Evolutionary conservation across 2,329 filamentous ascomycete genomes (phyloP).

Genomic region (Botrytis cinerea): DNA sequence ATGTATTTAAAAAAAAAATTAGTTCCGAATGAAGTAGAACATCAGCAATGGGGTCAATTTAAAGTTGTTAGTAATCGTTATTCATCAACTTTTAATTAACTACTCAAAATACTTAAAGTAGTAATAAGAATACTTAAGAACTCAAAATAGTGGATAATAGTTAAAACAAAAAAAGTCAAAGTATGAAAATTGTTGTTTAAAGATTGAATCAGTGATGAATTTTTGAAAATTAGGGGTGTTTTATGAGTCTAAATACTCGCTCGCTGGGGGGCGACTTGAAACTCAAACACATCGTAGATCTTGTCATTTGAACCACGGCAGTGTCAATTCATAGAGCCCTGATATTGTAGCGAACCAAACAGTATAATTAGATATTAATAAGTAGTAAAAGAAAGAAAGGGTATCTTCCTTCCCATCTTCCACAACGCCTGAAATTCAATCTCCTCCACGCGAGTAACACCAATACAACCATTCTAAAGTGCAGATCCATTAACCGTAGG

Average conservation of each 20-base stretch:
- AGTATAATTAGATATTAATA: neutral
- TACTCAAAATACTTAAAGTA: neutral
- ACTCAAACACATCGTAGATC: neutral
- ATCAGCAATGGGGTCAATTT: neutral
- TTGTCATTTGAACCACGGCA: neutral
- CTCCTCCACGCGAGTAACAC: neutral
- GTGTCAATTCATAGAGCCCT: neutral
- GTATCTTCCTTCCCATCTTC: neutral
- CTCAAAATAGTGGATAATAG: neutral
- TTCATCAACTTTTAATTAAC: neutral
- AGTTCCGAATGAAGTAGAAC: neutral
- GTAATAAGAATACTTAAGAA: neutral
- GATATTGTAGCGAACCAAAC: neutral
- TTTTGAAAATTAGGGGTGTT: no score
- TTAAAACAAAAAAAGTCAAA: no score
- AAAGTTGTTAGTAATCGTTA: neutral
- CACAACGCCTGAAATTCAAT: neutral
- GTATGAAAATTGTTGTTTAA: no score
- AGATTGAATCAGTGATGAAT: no score
- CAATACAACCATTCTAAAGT: constrained; percentile 11
- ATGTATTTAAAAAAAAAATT: neutral
- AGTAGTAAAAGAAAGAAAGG: neutral
- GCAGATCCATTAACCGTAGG: constrained; percentile 33
- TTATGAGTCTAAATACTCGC: no score
- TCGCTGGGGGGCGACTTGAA: neutral